These are phyloP conservation scores for Citrus cavaleriei DNA, from an alignment of 345 rosid species.

Conservation along the genomic window DNA sequence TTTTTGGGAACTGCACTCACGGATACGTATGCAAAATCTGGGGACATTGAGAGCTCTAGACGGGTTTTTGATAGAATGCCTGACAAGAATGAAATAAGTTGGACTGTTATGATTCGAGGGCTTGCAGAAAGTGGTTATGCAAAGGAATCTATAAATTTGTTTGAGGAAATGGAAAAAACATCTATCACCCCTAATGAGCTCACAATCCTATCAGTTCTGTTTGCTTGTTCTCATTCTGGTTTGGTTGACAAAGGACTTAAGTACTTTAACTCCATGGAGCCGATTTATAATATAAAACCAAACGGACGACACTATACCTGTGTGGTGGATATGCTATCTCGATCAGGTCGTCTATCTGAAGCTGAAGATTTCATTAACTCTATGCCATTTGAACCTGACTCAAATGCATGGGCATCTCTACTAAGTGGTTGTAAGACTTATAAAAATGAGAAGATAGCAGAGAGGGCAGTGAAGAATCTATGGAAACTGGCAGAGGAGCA, in stretches of 20 bases:
- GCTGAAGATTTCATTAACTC: slow-evolving; percentile 50
- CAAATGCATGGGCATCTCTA: slow-evolving; percentile 47
- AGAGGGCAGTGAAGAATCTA: slow-evolving; percentile 41
- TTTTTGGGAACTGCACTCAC: slow-evolving; percentile 52
- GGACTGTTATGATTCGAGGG: slow-evolving; percentile 56
- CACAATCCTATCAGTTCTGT: slow-evolving; percentile 44
- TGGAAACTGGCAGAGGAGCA: slow-evolving; percentile 29
- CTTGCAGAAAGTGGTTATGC: slow-evolving; percentile 57
- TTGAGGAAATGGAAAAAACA: slow-evolving; percentile 40
- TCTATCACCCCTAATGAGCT: slow-evolving; percentile 36
- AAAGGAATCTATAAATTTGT: slow-evolving; percentile 38
- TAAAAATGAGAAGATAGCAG: slow-evolving; percentile 43
- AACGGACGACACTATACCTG: slow-evolving; percentile 46
- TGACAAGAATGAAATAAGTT: slow-evolving; percentile 35
- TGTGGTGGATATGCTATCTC: slow-evolving; percentile 55
- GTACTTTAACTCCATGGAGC: slow-evolving; percentile 43
- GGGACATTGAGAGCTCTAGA: slow-evolving; percentile 44
- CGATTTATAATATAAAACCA: slow-evolving; percentile 36
- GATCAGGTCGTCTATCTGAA: slow-evolving; percentile 52
- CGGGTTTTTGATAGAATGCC: slow-evolving; percentile 40
- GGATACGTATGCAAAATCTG: slow-evolving; percentile 65
- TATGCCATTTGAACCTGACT: slow-evolving; percentile 46
- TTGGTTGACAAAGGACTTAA: slow-evolving; percentile 43
- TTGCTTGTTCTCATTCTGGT: slow-evolving; percentile 58
- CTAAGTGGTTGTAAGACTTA: slow-evolving; percentile 51